Evolutionary conservation across 306 rosid genomes (phyloP).

Genomic region (Betula pendula): DNA sequence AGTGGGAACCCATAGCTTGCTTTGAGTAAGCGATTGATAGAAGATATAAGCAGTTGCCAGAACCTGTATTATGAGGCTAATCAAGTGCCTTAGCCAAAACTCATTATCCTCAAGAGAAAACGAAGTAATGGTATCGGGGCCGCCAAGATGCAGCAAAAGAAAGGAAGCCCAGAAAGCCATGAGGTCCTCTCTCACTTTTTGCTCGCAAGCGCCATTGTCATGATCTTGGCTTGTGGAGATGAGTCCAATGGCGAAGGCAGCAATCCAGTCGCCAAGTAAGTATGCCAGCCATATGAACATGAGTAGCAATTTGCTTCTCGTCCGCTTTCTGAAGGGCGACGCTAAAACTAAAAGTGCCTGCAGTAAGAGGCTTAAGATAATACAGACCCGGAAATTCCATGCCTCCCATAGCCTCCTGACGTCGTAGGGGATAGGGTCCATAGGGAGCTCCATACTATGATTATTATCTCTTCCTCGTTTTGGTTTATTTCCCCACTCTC

Average conservation of each 20-base stretch:
- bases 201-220: background rate
- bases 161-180: constrained; percentile 36
- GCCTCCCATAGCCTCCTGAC: constrained; percentile 5
- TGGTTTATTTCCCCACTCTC: too few species aligned
- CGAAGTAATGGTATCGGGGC: constrained; percentile 37
- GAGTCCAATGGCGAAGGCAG: constrained; percentile 28
- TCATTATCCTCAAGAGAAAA: constrained; percentile 40
- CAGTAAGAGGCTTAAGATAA: constrained; percentile 25
- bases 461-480: too few species aligned
- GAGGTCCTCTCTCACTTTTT: background rate
- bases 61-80: background rate
- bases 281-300: constrained; percentile 23
- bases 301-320: constrained; percentile 10
- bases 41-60: constrained; percentile 16
- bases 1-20: constrained; percentile 15
- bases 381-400: constrained; percentile 10
- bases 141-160: constrained; percentile 38
- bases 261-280: constrained; percentile 33
- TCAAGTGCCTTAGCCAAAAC: constrained; percentile 37
- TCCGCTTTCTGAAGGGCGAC: constrained; percentile 11
- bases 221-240: constrained; percentile 22
- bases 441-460: too few species aligned
- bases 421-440: too few species aligned
- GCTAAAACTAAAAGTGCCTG: constrained; percentile 14
- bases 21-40: constrained; percentile 12